phyloP scores from a whole-genome alignment of 78 protist species.

The Dictyostelium intermedium region DNA sequence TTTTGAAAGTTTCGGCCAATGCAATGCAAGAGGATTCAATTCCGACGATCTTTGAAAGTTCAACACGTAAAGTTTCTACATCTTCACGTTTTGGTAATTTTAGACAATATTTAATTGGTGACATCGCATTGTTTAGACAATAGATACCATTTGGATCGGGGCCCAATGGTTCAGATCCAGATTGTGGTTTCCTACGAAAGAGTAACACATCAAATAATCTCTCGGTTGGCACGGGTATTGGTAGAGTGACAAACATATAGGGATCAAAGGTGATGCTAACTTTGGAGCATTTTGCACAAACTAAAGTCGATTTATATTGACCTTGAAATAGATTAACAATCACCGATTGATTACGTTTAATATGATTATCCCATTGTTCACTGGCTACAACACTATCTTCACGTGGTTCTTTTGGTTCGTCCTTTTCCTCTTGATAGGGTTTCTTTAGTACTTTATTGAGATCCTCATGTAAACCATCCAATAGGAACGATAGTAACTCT shows the following conservation, averaged over 20 bases:
- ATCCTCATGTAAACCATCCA: constrained; percentile 96
- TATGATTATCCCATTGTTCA: constrained; percentile 89
- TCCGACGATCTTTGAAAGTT: constrained; percentile 37
- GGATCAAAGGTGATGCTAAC: constrained; percentile 87
- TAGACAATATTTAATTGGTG: constrained; percentile 54
- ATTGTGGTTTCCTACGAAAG: constrained; percentile 37
- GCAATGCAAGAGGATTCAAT: constrained; percentile 71
- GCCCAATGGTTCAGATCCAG: neutral
- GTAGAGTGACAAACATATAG: constrained; percentile 90
- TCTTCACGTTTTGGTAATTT: constrained; percentile 23
- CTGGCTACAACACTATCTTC: constrained; percentile 82
- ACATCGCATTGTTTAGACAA: constrained; percentile 59
- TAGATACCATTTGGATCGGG: constrained; percentile 66
- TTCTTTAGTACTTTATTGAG: constrained; percentile 84
- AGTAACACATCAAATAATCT: constrained; percentile 43
- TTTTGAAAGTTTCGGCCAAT: constrained; percentile 33
- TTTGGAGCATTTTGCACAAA: constrained; percentile 76
- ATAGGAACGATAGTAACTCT: constrained; percentile 84
- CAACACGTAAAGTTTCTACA: constrained; percentile 47
- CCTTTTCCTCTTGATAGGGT: constrained; percentile 82
- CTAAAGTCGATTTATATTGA: constrained; percentile 79
- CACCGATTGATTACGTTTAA: constrained; percentile 86
- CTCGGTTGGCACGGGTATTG: constrained; percentile 83
- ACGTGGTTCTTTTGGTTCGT: constrained; percentile 50
- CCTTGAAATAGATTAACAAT: constrained; percentile 93